Conservation (phyloP, 2,329 filamentous ascomycete species). For the Didymella sp. region DNA sequence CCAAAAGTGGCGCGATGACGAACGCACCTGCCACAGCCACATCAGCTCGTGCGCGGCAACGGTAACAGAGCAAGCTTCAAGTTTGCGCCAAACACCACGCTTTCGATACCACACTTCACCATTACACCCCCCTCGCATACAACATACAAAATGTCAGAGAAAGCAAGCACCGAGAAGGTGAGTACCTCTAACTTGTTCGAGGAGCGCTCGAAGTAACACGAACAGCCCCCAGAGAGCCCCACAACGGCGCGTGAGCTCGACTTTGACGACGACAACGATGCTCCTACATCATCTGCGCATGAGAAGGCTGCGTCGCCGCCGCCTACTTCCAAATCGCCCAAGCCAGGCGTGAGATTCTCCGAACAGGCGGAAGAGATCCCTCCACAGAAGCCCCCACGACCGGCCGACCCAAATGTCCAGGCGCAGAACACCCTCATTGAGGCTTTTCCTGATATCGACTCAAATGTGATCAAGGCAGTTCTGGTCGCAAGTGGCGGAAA, state of each 20-base stretch:
- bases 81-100: constrained; percentile 3
- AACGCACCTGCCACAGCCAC: constrained; percentile 13
- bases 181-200: background rate
- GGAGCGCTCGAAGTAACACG: constrained; percentile 3
- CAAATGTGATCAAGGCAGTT: constrained; percentile 82
- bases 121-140: background rate
- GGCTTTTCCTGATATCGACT: constrained; percentile 87
- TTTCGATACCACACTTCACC: constrained; percentile 1
- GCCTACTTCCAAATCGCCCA: constrained; percentile 39
- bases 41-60: constrained; percentile 19
- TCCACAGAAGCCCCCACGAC: constrained; percentile 80
- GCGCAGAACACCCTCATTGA: constrained; percentile 89
- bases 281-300: constrained; percentile 41
- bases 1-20: constrained; percentile 15
- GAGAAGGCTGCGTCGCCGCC: constrained; percentile 41
- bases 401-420: constrained; percentile 80
- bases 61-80: constrained; percentile 14
- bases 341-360: constrained; percentile 56
- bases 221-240: constrained; percentile 42
- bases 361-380: constrained; percentile 63
- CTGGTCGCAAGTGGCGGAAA: constrained; percentile 83
- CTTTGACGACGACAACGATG: constrained; percentile 64
- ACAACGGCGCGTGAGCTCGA: constrained; percentile 64
- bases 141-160: constrained; percentile 17
- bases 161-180: constrained; percentile 41